Evolutionary conservation across 441 rosid species (phyloP).

Genomic region (Sinapis alba): DNA sequence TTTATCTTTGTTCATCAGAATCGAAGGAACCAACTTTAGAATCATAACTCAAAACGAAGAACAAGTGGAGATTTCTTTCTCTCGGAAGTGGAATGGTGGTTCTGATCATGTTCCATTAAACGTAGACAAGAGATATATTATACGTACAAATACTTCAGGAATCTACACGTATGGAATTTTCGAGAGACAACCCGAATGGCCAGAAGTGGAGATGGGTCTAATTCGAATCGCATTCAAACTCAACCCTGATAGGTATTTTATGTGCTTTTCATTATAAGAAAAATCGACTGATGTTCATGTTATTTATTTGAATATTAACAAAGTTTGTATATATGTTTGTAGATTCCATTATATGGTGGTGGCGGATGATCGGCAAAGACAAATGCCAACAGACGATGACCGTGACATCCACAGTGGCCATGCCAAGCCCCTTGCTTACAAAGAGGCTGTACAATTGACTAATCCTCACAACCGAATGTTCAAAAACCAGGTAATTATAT

Average conservation of each 20-base stretch:
- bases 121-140: constrained; percentile 75
- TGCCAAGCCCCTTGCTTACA: constrained; percentile 51
- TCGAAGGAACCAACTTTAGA: constrained; percentile 47
- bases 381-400: constrained; percentile 68
- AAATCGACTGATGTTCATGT: background rate
- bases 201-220: constrained; percentile 70
- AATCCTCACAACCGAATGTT: constrained; percentile 33
- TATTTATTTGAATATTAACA: background rate
- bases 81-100: constrained; percentile 49
- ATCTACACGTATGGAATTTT: constrained; percentile 65
- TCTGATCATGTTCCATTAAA: constrained; percentile 53
- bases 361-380: constrained; percentile 57
- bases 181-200: constrained; percentile 66
- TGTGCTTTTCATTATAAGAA: background rate
- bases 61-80: constrained; percentile 71
- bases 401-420: constrained; percentile 44
- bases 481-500: constrained; percentile 55
- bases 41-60: constrained; percentile 52
- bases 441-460: constrained; percentile 59
- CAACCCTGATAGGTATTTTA: constrained; percentile 40
- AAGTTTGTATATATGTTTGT: background rate
- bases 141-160: constrained; percentile 59
- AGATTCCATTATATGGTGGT: constrained; percentile 60
- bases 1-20: constrained; percentile 51
- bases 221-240: constrained; percentile 75